Evolutionary conservation across 2,329 filamentous ascomycete genomes (phyloP).

Genomic region (Pseudovirgaria hyperparasitica): DNA sequence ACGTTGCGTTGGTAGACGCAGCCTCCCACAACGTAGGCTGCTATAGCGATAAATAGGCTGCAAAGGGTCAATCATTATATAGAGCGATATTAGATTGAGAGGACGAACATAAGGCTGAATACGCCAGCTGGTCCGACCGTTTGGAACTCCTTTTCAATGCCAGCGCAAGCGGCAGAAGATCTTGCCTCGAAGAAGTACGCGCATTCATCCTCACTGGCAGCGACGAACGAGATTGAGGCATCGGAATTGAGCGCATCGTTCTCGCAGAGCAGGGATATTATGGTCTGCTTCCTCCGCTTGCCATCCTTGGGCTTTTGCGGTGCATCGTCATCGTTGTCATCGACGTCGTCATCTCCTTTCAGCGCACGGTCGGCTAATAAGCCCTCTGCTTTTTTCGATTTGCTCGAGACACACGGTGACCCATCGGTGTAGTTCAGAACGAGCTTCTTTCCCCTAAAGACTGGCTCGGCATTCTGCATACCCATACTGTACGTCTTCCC

Average conservation of each 20-base stretch:
- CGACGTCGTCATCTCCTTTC: conserved; percentile 27
- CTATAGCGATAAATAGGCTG: conserved; percentile 53
- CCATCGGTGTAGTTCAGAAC: conserved; percentile 39
- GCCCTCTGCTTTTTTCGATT: conserved; percentile 12
- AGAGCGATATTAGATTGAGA: too few species aligned
- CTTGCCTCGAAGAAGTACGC: conserved; percentile 92
- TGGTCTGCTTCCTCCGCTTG: conserved; percentile 64
- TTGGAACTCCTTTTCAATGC: conserved; percentile 43
- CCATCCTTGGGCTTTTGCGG: conserved; percentile 29
- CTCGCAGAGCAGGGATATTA: conserved; percentile 90
- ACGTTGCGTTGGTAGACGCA: conserved; percentile 94
- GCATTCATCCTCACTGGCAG: conserved; percentile 72
- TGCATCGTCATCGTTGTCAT: conserved; percentile 21
- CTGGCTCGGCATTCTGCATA: conserved; percentile 39
- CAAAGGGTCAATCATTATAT: conserved; percentile 10
- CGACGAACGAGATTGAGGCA: conserved; percentile 71
- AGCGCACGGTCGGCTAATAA: conserved; percentile 17
- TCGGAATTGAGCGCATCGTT: conserved; percentile 57
- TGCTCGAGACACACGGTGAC: conserved; percentile 30
- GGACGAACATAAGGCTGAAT: conserved; percentile 85
- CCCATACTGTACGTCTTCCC: conserved; percentile 63
- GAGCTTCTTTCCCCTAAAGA: conserved; percentile 54
- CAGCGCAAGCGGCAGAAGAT: conserved; percentile 73
- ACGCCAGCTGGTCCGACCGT: conserved; percentile 58
- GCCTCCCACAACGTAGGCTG: conserved; percentile 84